phyloP scores from a whole-genome alignment of 192 early-diverging fungal species.

The Gigaspora rosea region DNA sequence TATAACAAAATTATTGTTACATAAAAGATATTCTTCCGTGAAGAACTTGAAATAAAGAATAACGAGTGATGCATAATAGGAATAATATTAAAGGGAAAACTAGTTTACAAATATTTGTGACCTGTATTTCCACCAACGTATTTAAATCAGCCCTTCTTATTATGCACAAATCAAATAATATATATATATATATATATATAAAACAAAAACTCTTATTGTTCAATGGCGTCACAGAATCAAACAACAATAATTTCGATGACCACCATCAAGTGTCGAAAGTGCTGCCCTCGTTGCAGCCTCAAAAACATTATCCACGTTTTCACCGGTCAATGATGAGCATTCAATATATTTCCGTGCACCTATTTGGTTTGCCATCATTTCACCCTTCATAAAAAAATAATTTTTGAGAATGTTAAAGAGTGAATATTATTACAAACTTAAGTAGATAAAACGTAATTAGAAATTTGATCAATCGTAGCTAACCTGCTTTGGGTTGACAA shows the following conservation, averaged over 20 bases:
- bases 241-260: background rate
- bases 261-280: conserved; percentile 25
- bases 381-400: conserved; percentile 50
- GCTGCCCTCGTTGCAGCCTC: conserved; percentile 50
- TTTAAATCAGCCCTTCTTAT: background rate
- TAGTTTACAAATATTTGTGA: too few relatives aligned
- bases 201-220: background rate
- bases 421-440: too few relatives aligned
- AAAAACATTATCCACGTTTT: conserved; percentile 66
- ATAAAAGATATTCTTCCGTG: too few relatives aligned
- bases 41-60: too few relatives aligned
- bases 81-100: too few relatives aligned
- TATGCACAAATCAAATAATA: background rate
- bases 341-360: conserved; percentile 81
- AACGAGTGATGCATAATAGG: too few relatives aligned
- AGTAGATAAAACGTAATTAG: too few relatives aligned
- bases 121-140: too few relatives aligned
- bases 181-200: background rate
- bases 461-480: too few relatives aligned
- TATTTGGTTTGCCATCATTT: conserved; percentile 65
- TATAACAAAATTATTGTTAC: too few relatives aligned
- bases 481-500: conserved; percentile 75
- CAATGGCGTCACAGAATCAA: background rate
- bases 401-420: too few relatives aligned
- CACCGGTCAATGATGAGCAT: conserved; percentile 75